These are phyloP conservation scores for Sclerotiophoma versabilis DNA, from an alignment of 2,329 filamentous ascomycete genomes.

Conservation along the genomic window DNA sequence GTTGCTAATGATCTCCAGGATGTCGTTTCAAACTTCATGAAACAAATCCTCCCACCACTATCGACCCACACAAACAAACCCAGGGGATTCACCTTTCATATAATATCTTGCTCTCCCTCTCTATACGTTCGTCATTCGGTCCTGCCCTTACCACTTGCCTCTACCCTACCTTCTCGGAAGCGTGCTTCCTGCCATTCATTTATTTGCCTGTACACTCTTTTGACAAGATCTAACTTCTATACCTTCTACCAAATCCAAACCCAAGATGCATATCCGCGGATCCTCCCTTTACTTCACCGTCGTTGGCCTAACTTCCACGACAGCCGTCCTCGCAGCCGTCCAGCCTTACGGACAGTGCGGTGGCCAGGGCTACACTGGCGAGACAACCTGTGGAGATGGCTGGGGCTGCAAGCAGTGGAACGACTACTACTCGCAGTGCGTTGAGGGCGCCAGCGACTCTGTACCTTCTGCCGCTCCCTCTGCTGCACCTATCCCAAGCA, in stretches of 20 bases:
- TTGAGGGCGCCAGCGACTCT: conserved; percentile 18
- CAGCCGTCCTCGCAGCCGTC: conserved; percentile 38
- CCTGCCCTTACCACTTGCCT: conserved; percentile 13
- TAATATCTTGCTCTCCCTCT: conserved; percentile 3
- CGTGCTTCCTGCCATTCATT: conserved; percentile 33
- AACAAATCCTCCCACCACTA: conserved; percentile 10
- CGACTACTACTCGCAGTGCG: conserved; percentile 57
- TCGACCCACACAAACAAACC: conserved; percentile 14
- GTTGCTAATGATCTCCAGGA: conserved; percentile 35
- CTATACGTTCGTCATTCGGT: conserved; percentile 8
- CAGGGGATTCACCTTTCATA: conserved; percentile 13
- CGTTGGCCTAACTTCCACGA: conserved; percentile 36
- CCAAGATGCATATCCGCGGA: conserved; percentile 33
- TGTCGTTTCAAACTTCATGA: conserved; percentile 27
- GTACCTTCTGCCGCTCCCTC: conserved; percentile 10
- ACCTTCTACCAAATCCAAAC: background rate
- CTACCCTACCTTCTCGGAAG: conserved; percentile 21
- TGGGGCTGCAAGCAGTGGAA: conserved; percentile 51
- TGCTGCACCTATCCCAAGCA: conserved; percentile 17
- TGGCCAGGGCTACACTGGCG: conserved; percentile 51
- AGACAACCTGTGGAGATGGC: conserved; percentile 51
- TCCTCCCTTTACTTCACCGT: conserved; percentile 37
- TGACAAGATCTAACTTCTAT: conserved; percentile 27
- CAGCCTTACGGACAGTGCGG: conserved; percentile 55
- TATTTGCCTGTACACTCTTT: conserved; percentile 19